Evolutionary conservation across 768 basidiomycete species (phyloP), one percentile per base, ranked within the genome.

Genomic region (Naganishia randhawae): DNA sequence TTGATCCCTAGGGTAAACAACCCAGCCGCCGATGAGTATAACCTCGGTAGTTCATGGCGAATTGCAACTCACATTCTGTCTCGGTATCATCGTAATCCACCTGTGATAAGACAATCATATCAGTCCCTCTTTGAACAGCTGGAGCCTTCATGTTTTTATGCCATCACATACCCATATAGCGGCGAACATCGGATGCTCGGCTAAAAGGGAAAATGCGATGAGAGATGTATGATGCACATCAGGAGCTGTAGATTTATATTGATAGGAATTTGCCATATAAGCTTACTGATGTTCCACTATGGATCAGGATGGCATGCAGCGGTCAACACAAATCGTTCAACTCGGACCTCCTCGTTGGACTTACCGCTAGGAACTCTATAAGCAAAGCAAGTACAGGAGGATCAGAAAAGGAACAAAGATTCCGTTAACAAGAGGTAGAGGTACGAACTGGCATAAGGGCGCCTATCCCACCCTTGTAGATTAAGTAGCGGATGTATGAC

Each of bases 171-270:
- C 76, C 78, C 78, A 79, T 50, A 79, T 79, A 42, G 78, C 78
- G 17, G 78, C 78, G 63, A 78, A 79, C 76, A 78, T 78, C 8
- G 78, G 78, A 61, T 79, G 78, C 74, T 78, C 54, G n/a, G 29
- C 41, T 50, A 29, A 0, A 13, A 29, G 25, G 25, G 3, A 33
- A 16, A 25, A n/a, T 6, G 51, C 3, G 14, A 52, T 52, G 19
- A 22, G 3, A 13, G 27, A 17, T 52, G 8, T 17, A 14, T 7
- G 19, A 22, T 33, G 16, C 14, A 2, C 11, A 35, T 14, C 4
- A 35, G n/a, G n/a, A 13, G 67, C 50, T n/a, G n/a, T n/a, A n/a
- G n/a, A n/a, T n/a, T n/a, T n/a, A n/a, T n/a, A n/a, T n/a, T n/a
- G n/a, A n/a, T n/a, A n/a, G n/a, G n/a, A n/a, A n/a, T n/a, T n/a